phyloP scores from a whole-genome alignment of 2,329 filamentous ascomycete genomes.

The Xylariomycetidae sp. region DNA sequence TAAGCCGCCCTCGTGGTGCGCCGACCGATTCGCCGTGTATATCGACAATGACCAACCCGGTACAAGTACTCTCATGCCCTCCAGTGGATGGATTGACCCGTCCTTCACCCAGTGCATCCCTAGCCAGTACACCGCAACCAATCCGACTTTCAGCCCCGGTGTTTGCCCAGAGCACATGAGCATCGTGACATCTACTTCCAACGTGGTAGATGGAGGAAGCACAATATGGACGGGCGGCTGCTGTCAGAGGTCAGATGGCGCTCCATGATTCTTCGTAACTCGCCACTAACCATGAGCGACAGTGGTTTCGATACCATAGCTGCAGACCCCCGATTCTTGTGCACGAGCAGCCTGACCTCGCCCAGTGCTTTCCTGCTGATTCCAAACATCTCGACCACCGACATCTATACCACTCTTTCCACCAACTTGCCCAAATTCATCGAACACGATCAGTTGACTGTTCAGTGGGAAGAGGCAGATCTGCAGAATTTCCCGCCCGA shows the following conservation, averaged over 20 bases:
- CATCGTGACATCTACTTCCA: constrained; percentile 15
- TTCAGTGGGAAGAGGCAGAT: constrained; percentile 22
- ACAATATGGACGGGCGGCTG: constrained; percentile 24
- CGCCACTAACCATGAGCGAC: not conserved
- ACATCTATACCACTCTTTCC: constrained; percentile 25
- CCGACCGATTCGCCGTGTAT: constrained; percentile 22
- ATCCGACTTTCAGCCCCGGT: constrained; percentile 25
- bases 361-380: constrained; percentile 26
- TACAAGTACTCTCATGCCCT: constrained; percentile 20
- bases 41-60: constrained; percentile 17
- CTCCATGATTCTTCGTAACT: constrained; percentile 4
- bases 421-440: constrained; percentile 17
- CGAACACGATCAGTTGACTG: constrained; percentile 24
- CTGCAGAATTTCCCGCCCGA: constrained; percentile 15
- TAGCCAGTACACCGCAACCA: constrained; percentile 17
- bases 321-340: constrained; percentile 13
- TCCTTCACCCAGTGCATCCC: constrained; percentile 25
- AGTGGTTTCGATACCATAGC: constrained; percentile 23
- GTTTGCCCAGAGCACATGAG: constrained; percentile 24
- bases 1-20: constrained; percentile 20
- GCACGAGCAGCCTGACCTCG: constrained; percentile 22
- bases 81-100: constrained; percentile 27
- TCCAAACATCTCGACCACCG: constrained; percentile 22
- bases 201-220: constrained; percentile 5
- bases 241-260: constrained; percentile 21